A percentile compares a stretch with the other conserved stretches of the same genome.
Conservation (phyloP, 306 rosid species). For the Crotalaria pallida region DNA sequence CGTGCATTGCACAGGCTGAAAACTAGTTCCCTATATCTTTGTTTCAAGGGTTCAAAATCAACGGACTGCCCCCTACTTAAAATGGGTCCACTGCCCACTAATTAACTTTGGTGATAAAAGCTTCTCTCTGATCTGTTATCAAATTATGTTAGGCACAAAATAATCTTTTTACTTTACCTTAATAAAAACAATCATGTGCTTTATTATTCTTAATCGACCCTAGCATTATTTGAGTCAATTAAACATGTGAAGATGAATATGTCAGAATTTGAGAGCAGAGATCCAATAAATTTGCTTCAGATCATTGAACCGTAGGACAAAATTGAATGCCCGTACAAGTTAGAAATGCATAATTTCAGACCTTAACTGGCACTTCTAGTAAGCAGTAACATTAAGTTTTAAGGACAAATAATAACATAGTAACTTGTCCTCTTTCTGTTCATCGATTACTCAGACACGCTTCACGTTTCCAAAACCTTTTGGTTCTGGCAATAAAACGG, state of each 20-base stretch:
- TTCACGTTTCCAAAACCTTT: too few species aligned
- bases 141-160: too few species aligned
- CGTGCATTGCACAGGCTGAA: too few species aligned
- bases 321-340: neutral
- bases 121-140: too few species aligned
- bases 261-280: neutral
- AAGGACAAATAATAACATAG: constrained; percentile 6
- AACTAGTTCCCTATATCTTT: too few species aligned
- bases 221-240: neutral
- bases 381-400: constrained; percentile 13
- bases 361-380: constrained; percentile 6
- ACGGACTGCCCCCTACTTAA: too few species aligned
- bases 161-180: neutral
- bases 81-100: too few species aligned
- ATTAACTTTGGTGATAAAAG: too few species aligned
- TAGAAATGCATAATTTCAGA: neutral
- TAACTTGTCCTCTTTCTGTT: constrained; percentile 9
- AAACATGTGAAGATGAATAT: neutral
- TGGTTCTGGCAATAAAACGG: too few species aligned
- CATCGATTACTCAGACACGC: neutral
- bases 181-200: neutral
- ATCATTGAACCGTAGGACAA: neutral
- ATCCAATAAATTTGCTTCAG: neutral
- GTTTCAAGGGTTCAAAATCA: too few species aligned
- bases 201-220: neutral